Evolutionary conservation across 495 filamentous ascomycete species (phyloP), one percentile per base, ranked within the genome.

Genomic region (Hamigera avellanea): DNA sequence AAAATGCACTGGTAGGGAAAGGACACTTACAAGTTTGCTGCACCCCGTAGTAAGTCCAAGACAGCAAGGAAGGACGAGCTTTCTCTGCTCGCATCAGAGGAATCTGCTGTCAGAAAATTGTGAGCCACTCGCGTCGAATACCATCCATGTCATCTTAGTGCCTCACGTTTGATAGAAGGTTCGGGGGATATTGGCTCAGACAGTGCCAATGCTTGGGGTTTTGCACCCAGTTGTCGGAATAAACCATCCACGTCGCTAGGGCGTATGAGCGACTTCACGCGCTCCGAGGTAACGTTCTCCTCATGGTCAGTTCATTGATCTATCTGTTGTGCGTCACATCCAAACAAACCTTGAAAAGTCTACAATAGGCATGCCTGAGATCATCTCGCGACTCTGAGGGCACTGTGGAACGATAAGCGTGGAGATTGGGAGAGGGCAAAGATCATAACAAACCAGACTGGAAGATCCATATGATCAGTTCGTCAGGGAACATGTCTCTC

Each of bases 401-500:
- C n/a, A 80, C 63, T 76, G 14, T 4, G 21, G 3, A 10, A 42
- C 2, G 36, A 36, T 49, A 36, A 59, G 37, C 26, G 26, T 37
- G 31, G 25, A 36, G 17, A 28, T 8, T 31, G 15, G 23, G 14
- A 26, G 21, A 23, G 5, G 21, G 21, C 21, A 23, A 2, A 6
- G 13, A 0, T 23, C 17, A 14, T 6, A 18, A 53, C 62, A 25
- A 40, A 74, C 73, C 48, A 42, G 85, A 75, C 27, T 76, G 61
- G 8, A 93, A 60, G 2, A 89, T 69, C 86, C 86, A 95, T 14
- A 64, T 33, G 15, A 86, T 65, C 14, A 93, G 47, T 37, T 84
- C 76, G 35, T 86, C 75, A 1, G 87, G 78, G 5, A 91, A 57
- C 10, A 55, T 56, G 25, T 62, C 56, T 38, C 65, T 67, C 13